Evolutionary conservation across 352 stramenopile species (phyloP), one percentile per base, ranked within the genome.

Genomic region (Globisporangium radiosum): DNA sequence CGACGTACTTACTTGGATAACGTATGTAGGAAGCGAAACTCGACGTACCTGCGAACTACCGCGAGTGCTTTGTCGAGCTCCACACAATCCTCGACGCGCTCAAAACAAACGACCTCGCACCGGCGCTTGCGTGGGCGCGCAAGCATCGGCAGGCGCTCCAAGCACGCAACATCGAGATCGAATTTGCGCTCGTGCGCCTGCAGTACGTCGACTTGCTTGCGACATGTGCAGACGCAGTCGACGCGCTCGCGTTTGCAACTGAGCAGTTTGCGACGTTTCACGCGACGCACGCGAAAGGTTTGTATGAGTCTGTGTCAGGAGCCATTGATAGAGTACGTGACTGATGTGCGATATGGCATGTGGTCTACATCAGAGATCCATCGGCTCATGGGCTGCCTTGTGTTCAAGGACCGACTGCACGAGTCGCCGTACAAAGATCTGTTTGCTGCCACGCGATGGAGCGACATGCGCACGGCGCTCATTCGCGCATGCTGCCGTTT

Each of bases 351-450:
- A 37, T 39, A 7, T 6, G 25, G 1, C 25, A 60, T 13, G 43
- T 54, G 17, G 25, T 33, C 25, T 33, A 33, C 25, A 3, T 33
- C 47, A 92, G 81, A 92, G 56, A 77, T 92, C 19, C 77, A 81
- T 8, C 70, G 81, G 2, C 66, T 95, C 64, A 92, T 95, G 81
- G 80, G 82, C 38, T 92, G 83, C 45, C 63, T 91, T 13, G 69
- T 95, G 40, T 94, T 84, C 64, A 90, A 91, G 55, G 70, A 78
- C 33, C 76, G 76, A 38, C 62, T 94, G 40, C 69, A 78, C 15
- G 75, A 86, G 43, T 94, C 84, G 0, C 85, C 87, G 2, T 95
- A 95, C 69, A 87, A 88, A 48, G 83, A 87, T 37, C 57, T 94
- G 0, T 90, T 92, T 36, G 68, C 76, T 19, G 64, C 68, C 8